phyloP scores from a whole-genome alignment of 108 stramenopile species.

The Poteriospumella lacustris region DNA sequence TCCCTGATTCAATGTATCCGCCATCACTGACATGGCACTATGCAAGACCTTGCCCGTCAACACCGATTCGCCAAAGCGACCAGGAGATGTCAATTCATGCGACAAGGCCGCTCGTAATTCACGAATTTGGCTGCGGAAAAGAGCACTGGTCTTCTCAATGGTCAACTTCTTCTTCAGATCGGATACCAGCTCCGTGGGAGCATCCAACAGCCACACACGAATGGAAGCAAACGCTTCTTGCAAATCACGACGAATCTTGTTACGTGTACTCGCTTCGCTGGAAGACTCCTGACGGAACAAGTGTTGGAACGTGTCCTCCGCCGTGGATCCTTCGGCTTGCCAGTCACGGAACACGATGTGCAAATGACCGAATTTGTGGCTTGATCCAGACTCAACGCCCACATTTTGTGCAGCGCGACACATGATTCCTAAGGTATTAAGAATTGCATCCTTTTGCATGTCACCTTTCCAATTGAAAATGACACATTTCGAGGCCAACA shows the following conservation, averaged over 20 bases:
- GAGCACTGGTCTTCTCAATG: constrained; percentile 21
- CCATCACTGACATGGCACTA: not conserved
- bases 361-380: constrained; percentile 44
- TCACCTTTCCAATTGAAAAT: constrained; percentile 55
- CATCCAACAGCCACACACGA: constrained; percentile 41
- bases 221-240: constrained; percentile 42
- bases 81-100: not conserved
- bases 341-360: constrained; percentile 57
- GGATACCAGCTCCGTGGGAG: constrained; percentile 41
- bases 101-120: not conserved
- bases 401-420: constrained; percentile 44
- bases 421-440: constrained; percentile 50
- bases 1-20: not conserved
- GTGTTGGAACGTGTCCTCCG: constrained; percentile 18
- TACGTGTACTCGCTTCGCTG: constrained; percentile 4
- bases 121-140: not conserved
- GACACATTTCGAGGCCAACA: constrained; percentile 47
- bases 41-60: not conserved
- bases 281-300: not conserved
- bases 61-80: not conserved
- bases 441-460: constrained; percentile 44
- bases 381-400: not conserved
- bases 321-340: constrained; percentile 42
- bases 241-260: constrained; percentile 16
- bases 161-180: constrained; percentile 40